Evolutionary conservation across 768 basidiomycete species (phyloP).

Genomic region (Phlebiopsis flavidoalba): DNA sequence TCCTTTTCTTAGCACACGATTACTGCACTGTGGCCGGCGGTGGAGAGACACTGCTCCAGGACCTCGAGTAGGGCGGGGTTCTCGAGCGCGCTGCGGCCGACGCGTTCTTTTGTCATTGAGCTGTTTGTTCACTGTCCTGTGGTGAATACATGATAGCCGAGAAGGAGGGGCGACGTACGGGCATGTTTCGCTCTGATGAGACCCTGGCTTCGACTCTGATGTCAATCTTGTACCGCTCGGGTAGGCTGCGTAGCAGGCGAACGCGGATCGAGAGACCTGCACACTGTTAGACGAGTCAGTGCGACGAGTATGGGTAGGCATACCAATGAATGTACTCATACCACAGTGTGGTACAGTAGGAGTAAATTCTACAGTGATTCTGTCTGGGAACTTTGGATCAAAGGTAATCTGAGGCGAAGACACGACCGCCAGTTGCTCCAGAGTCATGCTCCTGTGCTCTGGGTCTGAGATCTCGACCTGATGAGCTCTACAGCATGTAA

Average conservation of each 20-base stretch:
- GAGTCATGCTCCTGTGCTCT: slow-evolving; percentile 84
- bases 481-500: slow-evolving; percentile 65
- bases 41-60: slow-evolving; percentile 68
- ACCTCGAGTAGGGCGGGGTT: slow-evolving; percentile 83
- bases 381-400: slow-evolving; percentile 42
- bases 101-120: slow-evolving; percentile 98
- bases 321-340: slow-evolving; percentile 95
- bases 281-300: neutral
- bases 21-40: slow-evolving; percentile 1
- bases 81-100: slow-evolving; percentile 87
- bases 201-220: slow-evolving; percentile 90
- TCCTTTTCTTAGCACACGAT: neutral
- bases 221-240: slow-evolving; percentile 91
- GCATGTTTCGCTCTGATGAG: slow-evolving; percentile 93
- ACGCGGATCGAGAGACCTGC: slow-evolving; percentile 94
- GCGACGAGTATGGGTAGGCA: slow-evolving; percentile 20
- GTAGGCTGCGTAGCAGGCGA: slow-evolving; percentile 81
- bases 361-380: slow-evolving; percentile 86
- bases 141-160: neutral
- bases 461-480: slow-evolving; percentile 89
- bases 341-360: slow-evolving; percentile 98
- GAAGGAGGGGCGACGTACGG: slow-evolving; percentile 39
- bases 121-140: slow-evolving; percentile 84
- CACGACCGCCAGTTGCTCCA: slow-evolving; percentile 95
- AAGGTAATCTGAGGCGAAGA: slow-evolving; percentile 80